Conservation (phyloP, 163 green algal species). For the Scenedesmus sp. region DNA sequence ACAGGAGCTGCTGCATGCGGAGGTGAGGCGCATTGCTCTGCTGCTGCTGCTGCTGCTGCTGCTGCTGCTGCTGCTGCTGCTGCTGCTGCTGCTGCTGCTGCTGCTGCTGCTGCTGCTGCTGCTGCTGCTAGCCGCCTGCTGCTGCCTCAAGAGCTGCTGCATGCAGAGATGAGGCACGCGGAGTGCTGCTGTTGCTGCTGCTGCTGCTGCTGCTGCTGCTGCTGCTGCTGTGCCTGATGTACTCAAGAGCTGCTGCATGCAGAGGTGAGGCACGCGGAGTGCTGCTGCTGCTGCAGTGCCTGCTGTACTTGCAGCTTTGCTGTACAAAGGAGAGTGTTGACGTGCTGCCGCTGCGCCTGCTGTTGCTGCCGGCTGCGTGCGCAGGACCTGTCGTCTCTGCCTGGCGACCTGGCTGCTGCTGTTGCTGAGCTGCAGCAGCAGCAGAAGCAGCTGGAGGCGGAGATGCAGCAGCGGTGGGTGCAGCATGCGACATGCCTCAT, state of each 20-base stretch:
- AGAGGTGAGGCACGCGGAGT: background rate
- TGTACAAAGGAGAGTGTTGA: background rate
- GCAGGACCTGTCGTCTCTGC: constrained; percentile 21
- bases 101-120: too few relatives aligned
- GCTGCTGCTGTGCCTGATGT: too few relatives aligned
- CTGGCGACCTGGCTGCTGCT: constrained; percentile 44
- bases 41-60: background rate
- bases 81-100: too few relatives aligned
- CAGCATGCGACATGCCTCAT: background rate
- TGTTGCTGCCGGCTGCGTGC: background rate
- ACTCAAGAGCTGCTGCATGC: background rate
- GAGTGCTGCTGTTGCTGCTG: too few relatives aligned
- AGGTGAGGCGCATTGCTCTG: constrained; percentile 9
- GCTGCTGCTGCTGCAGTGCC: background rate
- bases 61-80: background rate
- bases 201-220: too few relatives aligned
- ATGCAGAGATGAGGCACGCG: background rate
- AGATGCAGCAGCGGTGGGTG: constrained; percentile 34
- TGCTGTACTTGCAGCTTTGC: background rate
- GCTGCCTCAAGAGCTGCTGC: background rate
- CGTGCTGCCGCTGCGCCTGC: background rate
- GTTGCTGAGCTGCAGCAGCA: constrained; percentile 44
- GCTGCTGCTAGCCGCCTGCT: too few relatives aligned
- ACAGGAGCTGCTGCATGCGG: background rate
- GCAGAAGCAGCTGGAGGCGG: constrained; percentile 50